phyloP scores from a whole-genome alignment of 306 rosid species.

The Hippophae rhamnoides region DNA sequence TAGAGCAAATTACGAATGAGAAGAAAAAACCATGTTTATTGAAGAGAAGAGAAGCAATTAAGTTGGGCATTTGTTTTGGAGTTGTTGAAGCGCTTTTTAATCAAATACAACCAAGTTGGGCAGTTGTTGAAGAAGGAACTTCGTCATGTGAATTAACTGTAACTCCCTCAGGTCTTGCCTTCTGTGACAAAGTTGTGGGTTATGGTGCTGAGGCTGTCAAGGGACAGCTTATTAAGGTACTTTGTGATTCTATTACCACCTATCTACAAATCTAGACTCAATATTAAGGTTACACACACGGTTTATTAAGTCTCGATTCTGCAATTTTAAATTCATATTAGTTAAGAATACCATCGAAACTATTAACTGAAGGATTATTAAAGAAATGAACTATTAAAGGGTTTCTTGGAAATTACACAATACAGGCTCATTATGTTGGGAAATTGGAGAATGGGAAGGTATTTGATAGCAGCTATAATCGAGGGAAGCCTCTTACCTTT shows the following conservation, averaged over 20 bases:
- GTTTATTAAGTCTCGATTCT: too few species aligned
- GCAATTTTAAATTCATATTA: too few species aligned
- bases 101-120: conserved; percentile 16
- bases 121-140: conserved; percentile 25
- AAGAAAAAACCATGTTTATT: conserved; percentile 16
- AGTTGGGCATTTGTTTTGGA: conserved; percentile 41
- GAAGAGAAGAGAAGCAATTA: conserved; percentile 43
- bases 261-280: too few species aligned
- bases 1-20: conserved; percentile 11
- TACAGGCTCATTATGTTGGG: conserved; percentile 83
- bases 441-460: conserved; percentile 82
- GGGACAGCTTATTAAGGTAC: conserved; percentile 86
- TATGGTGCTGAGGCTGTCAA: conserved; percentile 56
- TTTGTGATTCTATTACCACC: too few species aligned
- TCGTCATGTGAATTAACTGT: conserved; percentile 47
- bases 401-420: background rate
- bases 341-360: too few species aligned
- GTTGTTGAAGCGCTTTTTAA: conserved; percentile 20
- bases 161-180: conserved; percentile 79
- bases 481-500: conserved; percentile 79
- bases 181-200: conserved; percentile 71
- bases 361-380: too few species aligned
- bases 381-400: too few species aligned
- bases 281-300: too few species aligned
- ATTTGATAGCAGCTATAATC: conserved; percentile 88